Conservation (phyloP, 2,329 filamentous ascomycete species). For the Dactylellina parvicollis region DNA sequence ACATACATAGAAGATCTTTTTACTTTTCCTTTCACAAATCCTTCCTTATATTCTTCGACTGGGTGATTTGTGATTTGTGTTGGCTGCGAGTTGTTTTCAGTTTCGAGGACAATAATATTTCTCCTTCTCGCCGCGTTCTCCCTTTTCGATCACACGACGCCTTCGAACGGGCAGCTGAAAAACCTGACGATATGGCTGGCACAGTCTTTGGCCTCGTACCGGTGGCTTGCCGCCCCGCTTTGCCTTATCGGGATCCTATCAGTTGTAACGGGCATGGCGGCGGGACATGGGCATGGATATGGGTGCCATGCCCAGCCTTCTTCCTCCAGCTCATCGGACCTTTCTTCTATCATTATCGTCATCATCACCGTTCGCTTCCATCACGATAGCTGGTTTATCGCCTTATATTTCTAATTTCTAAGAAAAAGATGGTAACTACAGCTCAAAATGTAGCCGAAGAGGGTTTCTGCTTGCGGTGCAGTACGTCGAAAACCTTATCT, state of each 20-base stretch:
- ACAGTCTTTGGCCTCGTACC: not conserved
- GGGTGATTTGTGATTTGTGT: too few relatives aligned
- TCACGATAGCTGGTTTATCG: conserved; percentile 35
- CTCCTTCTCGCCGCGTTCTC: not conserved
- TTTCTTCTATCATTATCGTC: not conserved
- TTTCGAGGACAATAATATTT: too few relatives aligned
- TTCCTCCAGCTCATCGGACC: not conserved
- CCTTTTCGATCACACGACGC: too few relatives aligned
- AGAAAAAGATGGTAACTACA: conserved; percentile 25
- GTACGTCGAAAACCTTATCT: conserved; percentile 3
- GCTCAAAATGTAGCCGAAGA: conserved; percentile 13
- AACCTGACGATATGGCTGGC: too few relatives aligned
- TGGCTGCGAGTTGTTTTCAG: too few relatives aligned
- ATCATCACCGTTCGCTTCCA: not conserved
- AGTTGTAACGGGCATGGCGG: not conserved
- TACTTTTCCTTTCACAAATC: too few relatives aligned
- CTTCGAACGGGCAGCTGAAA: not conserved
- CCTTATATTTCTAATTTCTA: not conserved
- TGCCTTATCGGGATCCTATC: conserved; percentile 1
- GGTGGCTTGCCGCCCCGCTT: not conserved
- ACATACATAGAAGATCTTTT: too few relatives aligned
- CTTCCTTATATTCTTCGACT: too few relatives aligned
- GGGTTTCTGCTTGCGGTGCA: conserved; percentile 24
- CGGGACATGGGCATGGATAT: not conserved
- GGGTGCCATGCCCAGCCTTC: not conserved